Percentiles rank a stretch among this genome's conserved stretches.
These are phyloP conservation scores for Ramularia collo-cygni DNA, from an alignment of 2,329 filamentous ascomycete species.

Conservation along the genomic window DNA sequence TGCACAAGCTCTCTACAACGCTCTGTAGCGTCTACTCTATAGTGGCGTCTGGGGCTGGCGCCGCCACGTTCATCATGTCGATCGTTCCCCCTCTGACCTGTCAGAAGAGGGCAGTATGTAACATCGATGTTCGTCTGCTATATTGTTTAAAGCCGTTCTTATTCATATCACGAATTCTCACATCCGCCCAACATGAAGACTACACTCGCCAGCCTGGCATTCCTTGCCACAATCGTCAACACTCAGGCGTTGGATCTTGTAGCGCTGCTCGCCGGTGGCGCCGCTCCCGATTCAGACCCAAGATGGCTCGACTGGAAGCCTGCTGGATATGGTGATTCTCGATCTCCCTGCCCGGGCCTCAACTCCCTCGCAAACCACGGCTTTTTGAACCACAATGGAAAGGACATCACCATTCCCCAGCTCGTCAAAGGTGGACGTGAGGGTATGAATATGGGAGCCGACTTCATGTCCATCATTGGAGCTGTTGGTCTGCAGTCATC, in stretches of 20 bases:
- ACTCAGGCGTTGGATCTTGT: constrained; percentile 12
- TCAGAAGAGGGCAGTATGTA: too few species aligned
- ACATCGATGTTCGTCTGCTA: too few species aligned
- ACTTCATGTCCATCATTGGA: constrained; percentile 22
- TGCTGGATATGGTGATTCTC: constrained; percentile 17
- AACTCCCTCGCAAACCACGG: constrained; percentile 13
- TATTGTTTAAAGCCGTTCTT: too few species aligned
- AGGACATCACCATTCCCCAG: constrained; percentile 19
- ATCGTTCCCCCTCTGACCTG: too few species aligned
- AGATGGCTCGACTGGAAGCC: constrained; percentile 16
- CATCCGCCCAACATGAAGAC: too few species aligned
- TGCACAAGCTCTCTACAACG: too few species aligned
- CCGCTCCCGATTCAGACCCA: constrained; percentile 15
- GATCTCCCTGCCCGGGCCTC: constrained; percentile 22
- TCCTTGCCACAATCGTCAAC: neutral
- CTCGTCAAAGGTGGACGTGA: constrained; percentile 17
- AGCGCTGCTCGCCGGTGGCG: constrained; percentile 15
- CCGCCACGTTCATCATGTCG: too few species aligned
- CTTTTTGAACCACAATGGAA: constrained; percentile 20
- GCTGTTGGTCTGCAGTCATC: constrained; percentile 19
- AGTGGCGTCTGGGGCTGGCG: too few species aligned
- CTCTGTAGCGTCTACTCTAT: too few species aligned
- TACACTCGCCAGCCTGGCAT: too few species aligned
- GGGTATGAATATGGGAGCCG: constrained; percentile 20
- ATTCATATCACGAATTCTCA: too few species aligned